A percentile compares a stretch with the other conserved stretches of the same genome.
phyloP scores from a whole-genome alignment of 495 filamentous ascomycete species.

The Hypomontagnella monticulosa region DNA sequence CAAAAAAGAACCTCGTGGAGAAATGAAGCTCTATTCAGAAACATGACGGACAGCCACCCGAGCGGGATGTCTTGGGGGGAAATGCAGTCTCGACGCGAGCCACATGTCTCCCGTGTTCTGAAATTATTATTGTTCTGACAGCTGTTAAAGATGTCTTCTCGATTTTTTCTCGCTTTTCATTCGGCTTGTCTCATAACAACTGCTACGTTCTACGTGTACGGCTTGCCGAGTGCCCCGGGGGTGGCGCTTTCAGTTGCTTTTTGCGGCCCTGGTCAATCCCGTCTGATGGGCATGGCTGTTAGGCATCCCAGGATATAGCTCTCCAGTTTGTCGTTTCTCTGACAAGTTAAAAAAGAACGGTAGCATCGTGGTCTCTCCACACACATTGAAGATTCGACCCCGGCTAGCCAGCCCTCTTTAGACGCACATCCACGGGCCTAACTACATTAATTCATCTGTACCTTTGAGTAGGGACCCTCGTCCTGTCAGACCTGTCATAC shows the following conservation, averaged over 20 bases:
- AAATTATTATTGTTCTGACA: conserved; percentile 19
- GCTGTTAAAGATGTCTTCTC: conserved; percentile 17
- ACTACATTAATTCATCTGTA: conserved; percentile 45
- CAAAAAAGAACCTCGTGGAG: conserved; percentile 27
- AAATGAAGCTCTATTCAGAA: conserved; percentile 17
- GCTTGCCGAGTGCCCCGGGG: conserved; percentile 41
- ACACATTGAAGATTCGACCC: conserved; percentile 44
- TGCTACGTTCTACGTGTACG: conserved; percentile 36
- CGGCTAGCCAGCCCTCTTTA: conserved; percentile 43
- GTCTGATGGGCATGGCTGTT: conserved; percentile 42
- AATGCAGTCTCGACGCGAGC: conserved; percentile 20
- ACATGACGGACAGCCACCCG: conserved; percentile 26
- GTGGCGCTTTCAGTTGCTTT: conserved; percentile 41
- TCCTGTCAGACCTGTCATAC: conserved; percentile 49
- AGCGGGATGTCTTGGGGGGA: conserved; percentile 19
- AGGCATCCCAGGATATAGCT: conserved; percentile 36
- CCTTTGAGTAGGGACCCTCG: conserved; percentile 43
- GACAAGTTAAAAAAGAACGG: conserved; percentile 44
- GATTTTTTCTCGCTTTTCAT: conserved; percentile 30
- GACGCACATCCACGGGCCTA: conserved; percentile 40
- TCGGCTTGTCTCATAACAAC: conserved; percentile 40
- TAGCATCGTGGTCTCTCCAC: conserved; percentile 44
- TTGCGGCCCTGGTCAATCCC: conserved; percentile 40
- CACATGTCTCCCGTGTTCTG: conserved; percentile 39
- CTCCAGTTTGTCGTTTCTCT: conserved; percentile 46